Conservation (phyloP, 805 yeast genomes). For the Yarrowia sp. region DNA sequence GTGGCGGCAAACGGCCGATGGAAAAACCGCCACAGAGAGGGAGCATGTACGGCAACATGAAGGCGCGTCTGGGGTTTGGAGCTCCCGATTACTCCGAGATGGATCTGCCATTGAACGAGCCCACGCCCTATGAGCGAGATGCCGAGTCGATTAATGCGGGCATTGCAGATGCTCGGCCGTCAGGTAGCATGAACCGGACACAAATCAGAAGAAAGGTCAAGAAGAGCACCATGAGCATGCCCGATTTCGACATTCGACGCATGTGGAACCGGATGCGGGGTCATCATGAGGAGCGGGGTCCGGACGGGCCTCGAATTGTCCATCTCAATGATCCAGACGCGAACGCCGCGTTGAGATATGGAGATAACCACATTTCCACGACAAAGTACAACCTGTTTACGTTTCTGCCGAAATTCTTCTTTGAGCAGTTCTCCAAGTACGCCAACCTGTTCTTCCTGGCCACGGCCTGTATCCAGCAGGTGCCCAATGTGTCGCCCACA, state of each 20-base stretch:
- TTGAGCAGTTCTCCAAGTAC: slow-evolving; percentile 95
- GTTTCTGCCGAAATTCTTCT: slow-evolving; percentile 87
- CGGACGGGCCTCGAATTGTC: slow-evolving; percentile 60
- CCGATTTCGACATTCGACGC: slow-evolving; percentile 40
- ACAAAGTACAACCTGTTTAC: slow-evolving; percentile 94
- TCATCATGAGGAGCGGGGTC: slow-evolving; percentile 28
- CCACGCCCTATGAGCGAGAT: background rate
- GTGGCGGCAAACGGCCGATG: slow-evolving; percentile 11
- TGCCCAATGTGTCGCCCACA: slow-evolving; percentile 94
- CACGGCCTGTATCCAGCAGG: slow-evolving; percentile 93
- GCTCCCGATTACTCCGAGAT: slow-evolving; percentile 35
- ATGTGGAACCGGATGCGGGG: slow-evolving; percentile 38
- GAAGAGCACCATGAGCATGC: slow-evolving; percentile 29
- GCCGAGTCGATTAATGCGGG: slow-evolving; percentile 8
- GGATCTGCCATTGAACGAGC: slow-evolving; percentile 38
- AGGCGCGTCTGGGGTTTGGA: slow-evolving; percentile 34
- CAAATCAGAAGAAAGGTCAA: slow-evolving; percentile 29
- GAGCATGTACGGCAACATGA: slow-evolving; percentile 33
- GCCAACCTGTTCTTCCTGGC: slow-evolving; percentile 91
- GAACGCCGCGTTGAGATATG: slow-evolving; percentile 56
- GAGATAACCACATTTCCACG: slow-evolving; percentile 86
- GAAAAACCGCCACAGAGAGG: slow-evolving; percentile 30
- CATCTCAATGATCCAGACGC: slow-evolving; percentile 60
- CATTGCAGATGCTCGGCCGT: slow-evolving; percentile 1
- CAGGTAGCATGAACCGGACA: slow-evolving; percentile 23